Evolutionary conservation across 2,329 filamentous ascomycete genomes (phyloP), one percentile per base, ranked within the genome.

Genomic region (Sporothrix pallida): DNA sequence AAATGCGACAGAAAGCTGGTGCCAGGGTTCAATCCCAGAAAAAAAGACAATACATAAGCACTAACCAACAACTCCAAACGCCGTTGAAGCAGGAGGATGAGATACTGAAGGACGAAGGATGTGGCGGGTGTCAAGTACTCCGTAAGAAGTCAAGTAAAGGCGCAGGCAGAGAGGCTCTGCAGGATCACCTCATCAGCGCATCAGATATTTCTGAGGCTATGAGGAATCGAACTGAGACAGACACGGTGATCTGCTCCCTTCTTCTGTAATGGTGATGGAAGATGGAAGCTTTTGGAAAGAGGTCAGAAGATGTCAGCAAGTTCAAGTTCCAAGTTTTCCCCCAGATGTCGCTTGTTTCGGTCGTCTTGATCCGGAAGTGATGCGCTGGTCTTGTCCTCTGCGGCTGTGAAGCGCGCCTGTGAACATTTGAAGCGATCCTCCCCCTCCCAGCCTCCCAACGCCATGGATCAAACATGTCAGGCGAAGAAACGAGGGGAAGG

Each of bases 321-420:
- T 31, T 31, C 31, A 31, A 31, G 31, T 37, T 37, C 31, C 31
- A 37, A 37, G 31, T 37, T 5, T 37, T 31, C 31, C 2, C 31
- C 31, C 3, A 2, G 31, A 37, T 37, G 31, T 37, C 42, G 42
- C 44, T 48, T 67, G 63, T 67, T 52, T 52, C 23, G 20, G 3
- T 7, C 6, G 42, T 31, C 65, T 37, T 13, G 3, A 52, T 52
- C 46, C 3, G 46, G 65, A 50, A 52, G 44, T 13, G 65, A 68
- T 52, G 23, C 5, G 23, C 65, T 31, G 37, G 4, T 13, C 52
- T 20, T 20, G 52, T n/a, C 15, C 10, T 65, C 9, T 48, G 62
- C 62, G 62, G 42, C 62, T 67, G 42, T 67, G 62, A 67, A 65
- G 62, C 62, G 62, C 62, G 42, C 31, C 58, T 42, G 2, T 37